A percentile compares a stretch with the other conserved stretches of the same genome.
These are phyloP conservation scores for Primulina tabacum DNA, from an alignment of 257 asterid genomes.

Conservation along the genomic window DNA sequence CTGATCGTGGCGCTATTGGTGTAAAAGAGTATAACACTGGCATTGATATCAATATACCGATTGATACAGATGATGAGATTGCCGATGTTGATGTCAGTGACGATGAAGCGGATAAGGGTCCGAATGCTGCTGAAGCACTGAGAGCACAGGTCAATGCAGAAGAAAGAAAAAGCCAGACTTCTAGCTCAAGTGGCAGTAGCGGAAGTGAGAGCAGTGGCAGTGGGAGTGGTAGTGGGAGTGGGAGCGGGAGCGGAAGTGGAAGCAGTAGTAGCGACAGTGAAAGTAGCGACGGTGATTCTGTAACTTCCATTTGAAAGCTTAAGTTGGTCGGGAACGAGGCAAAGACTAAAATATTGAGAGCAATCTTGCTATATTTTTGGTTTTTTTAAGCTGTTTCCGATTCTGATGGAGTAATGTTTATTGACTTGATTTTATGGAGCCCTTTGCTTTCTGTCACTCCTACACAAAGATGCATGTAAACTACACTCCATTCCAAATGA, in stretches of 20 bases:
- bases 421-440: background rate
- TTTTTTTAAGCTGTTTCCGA: background rate
- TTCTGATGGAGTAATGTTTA: background rate
- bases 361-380: background rate
- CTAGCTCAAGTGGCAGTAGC: slow-evolving; percentile 72
- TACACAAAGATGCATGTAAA: background rate
- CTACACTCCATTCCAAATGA: background rate
- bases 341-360: background rate
- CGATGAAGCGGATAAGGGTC: slow-evolving; percentile 70
- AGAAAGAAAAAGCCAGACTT: slow-evolving; percentile 41
- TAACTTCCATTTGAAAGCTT: background rate
- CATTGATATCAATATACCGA: slow-evolving; percentile 78
- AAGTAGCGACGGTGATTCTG: slow-evolving; percentile 44
- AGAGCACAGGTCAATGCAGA: slow-evolving; percentile 67
- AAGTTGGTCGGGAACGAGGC: background rate
- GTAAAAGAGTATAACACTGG: slow-evolving; percentile 57
- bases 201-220: slow-evolving; percentile 72
- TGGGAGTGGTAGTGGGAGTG: slow-evolving; percentile 57
- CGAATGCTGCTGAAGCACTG: slow-evolving; percentile 89
- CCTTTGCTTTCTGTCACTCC: background rate
- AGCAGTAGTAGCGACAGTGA: slow-evolving; percentile 70
- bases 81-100: slow-evolving; percentile 87
- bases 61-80: slow-evolving; percentile 76
- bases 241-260: slow-evolving; percentile 41
- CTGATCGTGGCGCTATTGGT: slow-evolving; percentile 35